Evolutionary conservation across 73 alveolate genomes (phyloP).

Genomic region (Stentor coeruleus): DNA sequence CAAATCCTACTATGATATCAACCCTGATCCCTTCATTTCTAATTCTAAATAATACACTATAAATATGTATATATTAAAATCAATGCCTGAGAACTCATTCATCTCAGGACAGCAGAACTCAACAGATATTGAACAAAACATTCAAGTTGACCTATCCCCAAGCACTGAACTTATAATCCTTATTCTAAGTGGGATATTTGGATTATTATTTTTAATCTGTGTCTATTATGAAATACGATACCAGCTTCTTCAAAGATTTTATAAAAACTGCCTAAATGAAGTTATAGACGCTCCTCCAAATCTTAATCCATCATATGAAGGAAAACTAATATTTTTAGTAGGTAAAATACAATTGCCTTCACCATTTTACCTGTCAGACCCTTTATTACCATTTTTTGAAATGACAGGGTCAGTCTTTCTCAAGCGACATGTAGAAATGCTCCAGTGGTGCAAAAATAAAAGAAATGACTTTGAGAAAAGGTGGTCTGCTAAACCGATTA

Average conservation of each 20-base stretch:
- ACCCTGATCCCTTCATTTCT: no score
- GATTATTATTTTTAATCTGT: no score
- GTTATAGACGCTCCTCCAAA: not conserved
- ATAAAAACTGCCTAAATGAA: not conserved
- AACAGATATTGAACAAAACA: no score
- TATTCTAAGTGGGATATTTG: no score
- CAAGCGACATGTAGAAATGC: not conserved
- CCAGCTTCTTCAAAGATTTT: not conserved
- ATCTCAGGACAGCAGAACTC: no score
- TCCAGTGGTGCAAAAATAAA: not conserved
- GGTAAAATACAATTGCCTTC: not conserved
- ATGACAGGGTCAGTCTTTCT: not conserved
- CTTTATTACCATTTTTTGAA: not conserved
- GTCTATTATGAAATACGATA: not conserved
- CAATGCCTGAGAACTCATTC: no score
- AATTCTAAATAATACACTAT: no score
- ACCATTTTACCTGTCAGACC: not conserved
- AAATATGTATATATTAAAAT: no score
- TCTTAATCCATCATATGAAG: not conserved
- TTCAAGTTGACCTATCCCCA: no score
- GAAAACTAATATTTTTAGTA: not conserved
- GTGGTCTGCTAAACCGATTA: not conserved
- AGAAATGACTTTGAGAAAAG: not conserved
- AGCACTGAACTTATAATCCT: no score
- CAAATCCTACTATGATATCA: no score